Base-by-base conservation (phyloP, 345 rosid genomes). In the Hypericum androsaemum region DNA sequence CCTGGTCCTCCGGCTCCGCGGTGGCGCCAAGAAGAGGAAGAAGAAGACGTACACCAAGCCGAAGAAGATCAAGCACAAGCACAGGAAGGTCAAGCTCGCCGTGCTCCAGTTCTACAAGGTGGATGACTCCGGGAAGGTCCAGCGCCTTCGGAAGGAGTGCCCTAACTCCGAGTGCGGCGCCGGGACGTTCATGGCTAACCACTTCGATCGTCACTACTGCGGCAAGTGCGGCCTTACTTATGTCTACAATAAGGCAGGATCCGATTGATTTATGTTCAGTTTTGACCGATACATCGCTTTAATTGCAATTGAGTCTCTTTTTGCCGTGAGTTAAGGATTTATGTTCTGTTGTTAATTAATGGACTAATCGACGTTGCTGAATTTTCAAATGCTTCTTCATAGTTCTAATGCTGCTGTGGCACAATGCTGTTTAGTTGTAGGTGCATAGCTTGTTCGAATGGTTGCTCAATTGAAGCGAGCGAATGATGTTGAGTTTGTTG, bases 21-120 rank as follows among this genome's bases (percentile, higher is more conserved):
- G 50, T 12, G 50, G 50, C 50, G 50, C 50, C 28, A 46, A 46
- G 50, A 46, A 46, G 50, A 46, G 50, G 50, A 46, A 46, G 50
- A 46, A 46, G 50, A 46, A 46, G 50, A 13, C 14, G 17, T 46
- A 10, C 50, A 46, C 50, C 50, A 46, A 46, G 22, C 50, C 50
- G 17, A 46, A 46, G 50, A 46, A 46, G 50, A 46, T 46, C 22
- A 46, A 46, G 50, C 50, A 46, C 22, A 46, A 46, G 50, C 15
- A 46, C 28, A 46, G 22, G 50, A 46, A 46, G 50, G 50, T 46
- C 7, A 46, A 46, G 50, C 50, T 46, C 50, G 50, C 50, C 10
- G 22, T 46, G 7, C 50, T 46, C 50, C 50, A 46, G 50, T 46
- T 46, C 28, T 46, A 46, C 50, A 46, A 46, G 50, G 50, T 46